Conservation (phyloP, 2,329 filamentous ascomycete genomes). For the Incumbomyces lentus region DNA sequence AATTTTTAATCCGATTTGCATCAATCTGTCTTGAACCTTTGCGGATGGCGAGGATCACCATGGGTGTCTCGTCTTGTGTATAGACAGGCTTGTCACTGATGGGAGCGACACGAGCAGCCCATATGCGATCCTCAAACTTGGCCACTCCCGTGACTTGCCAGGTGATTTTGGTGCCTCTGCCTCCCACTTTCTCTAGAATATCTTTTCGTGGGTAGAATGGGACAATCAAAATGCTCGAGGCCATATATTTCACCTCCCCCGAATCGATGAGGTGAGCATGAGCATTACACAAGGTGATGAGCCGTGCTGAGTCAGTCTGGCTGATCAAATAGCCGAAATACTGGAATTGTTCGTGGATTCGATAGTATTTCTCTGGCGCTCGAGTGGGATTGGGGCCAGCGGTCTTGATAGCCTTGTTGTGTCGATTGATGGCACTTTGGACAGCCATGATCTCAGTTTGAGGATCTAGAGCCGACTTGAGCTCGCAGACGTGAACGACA, state of each 20-base stretch:
- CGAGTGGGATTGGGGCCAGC: conserved; percentile 28
- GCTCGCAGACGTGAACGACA: conserved; percentile 77
- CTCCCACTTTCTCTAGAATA: conserved; percentile 74
- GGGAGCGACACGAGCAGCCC: conserved; percentile 73
- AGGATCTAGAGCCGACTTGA: conserved; percentile 62
- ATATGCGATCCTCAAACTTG: conserved; percentile 67
- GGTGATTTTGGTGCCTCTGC: conserved; percentile 68
- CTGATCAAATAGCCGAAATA: conserved; percentile 86
- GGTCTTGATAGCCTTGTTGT: conserved; percentile 48
- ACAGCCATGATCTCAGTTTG: conserved; percentile 71
- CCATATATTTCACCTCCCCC: conserved; percentile 67
- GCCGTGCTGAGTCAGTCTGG: conserved; percentile 57
- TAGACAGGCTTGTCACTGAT: conserved; percentile 58
- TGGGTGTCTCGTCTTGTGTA: conserved; percentile 67
- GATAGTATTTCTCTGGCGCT: conserved; percentile 42
- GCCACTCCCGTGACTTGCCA: conserved; percentile 77
- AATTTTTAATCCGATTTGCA: conserved; percentile 69
- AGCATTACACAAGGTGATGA: conserved; percentile 55
- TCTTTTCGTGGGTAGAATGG: conserved; percentile 61
- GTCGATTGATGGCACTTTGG: conserved; percentile 77
- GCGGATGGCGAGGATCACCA: conserved; percentile 72
- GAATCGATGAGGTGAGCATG: conserved; percentile 50
- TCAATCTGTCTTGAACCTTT: conserved; percentile 68
- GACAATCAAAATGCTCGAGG: conserved; percentile 84
- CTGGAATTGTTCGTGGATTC: conserved; percentile 77